Base-by-base conservation (phyloP, 169 alveolate genomes). In the Amoebophrya sp. region DNA sequence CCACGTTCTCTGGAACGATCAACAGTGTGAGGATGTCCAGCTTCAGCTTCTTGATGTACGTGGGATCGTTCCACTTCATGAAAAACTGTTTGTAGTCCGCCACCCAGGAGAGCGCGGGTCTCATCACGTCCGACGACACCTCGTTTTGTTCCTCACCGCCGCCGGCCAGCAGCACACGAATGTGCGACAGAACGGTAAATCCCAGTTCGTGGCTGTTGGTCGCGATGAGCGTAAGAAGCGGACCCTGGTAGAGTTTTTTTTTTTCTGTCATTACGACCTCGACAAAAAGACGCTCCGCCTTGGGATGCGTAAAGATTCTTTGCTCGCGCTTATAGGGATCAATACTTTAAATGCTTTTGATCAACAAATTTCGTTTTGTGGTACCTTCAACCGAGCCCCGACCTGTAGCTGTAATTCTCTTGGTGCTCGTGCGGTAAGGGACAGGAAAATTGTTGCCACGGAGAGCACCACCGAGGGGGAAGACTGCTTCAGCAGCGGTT, bases 401-500 rank as follows among this genome's bases (percentile, higher is more conserved):
- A 95, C 96, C 89, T 96, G 95, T 40, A 93, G 90, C 91, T 94
- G 96, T 91, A 96, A 92, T 91, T 93, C 91, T 2, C 32, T 25
- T 35, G 47, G 91, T 23, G 41, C 77, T 25, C 77, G 1, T 2
- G 3, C 40, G 23, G 77, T 38, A 38, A 33, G 39, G 40, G 2
- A 40, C 91, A 89, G 66, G 18, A 47, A 47, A 47, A 47, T 47
- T 18, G 7, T 18, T 25, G 91, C 40, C 77, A 39, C 41, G 91
- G 55, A 35, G 91, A n/a, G n/a, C n/a, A n/a, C n/a, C n/a, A n/a
- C n/a, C 0, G 99, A 97, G 25, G 99, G 95, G 29, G 99, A 96
- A 25, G 98, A 96, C 94, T 97, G 98, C 92, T 97, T 97, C 77
- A 98, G 95, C 93, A 97, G 95, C 90, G 97, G 99, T 94, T 98